Evolutionary conservation across 75 land plant species (phyloP), one percentile per base, ranked within the genome.

Genomic region (Azolla pinnata): DNA sequence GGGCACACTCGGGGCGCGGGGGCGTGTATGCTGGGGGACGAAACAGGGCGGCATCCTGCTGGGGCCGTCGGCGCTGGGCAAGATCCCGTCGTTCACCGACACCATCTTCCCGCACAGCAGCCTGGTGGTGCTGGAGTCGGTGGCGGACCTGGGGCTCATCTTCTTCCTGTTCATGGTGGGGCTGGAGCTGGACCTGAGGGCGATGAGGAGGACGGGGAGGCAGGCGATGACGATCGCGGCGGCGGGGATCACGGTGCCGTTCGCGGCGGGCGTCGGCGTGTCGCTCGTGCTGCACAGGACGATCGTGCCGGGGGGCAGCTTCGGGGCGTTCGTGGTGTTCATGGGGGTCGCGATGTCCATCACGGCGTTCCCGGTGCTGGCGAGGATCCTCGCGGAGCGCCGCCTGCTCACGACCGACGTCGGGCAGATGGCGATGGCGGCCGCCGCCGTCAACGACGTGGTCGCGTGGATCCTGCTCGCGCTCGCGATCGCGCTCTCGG

Each of bases 271-370:
- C 33, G 68, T 81, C 44, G 85, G 79, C 14, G 45, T 80, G 2
- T 81, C 93, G 4, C 57, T 73, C 33, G 54, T 81, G 21, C 79
- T 84, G 23, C 61, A 67, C 44, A 34, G 23, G 27, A 84, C 87
- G 45, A 78, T 80, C 4, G 59, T 67, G 23, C 71, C 77, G 29
- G 83, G 68, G 44, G 76, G 71, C 16, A 35, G 49, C 5, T 66
- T 49, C 18, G 59, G 51, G 7, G 48, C 86, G 20, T 88, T 84
- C 61, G 78, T 85, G 33, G 76, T 88, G 17, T 88, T 88, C 79
- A 84, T 84, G 82, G 93, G 88, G 10, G 93, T 88, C 1, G 81
- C 93, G 14, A 71, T 88, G 47, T 88, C 93, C 29, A 81, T 87
- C 45, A 87, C 92, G 19, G 92, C 92, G 14, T 84, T 87, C 57